phyloP scores from a whole-genome alignment of 306 rosid genomes.

The Quercus dentata region DNA sequence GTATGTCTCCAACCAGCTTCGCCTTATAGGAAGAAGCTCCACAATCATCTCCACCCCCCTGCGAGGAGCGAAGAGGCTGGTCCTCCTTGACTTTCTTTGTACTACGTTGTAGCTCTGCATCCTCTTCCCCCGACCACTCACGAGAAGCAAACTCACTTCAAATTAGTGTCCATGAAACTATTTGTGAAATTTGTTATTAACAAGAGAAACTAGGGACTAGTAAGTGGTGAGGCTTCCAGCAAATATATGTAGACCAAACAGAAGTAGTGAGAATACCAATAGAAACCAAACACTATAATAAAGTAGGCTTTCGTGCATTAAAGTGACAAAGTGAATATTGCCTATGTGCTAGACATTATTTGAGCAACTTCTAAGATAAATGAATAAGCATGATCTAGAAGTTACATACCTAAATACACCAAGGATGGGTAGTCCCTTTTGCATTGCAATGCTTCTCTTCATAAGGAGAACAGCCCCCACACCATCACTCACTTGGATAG shows the following conservation, averaged over 20 bases:
- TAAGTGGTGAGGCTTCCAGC: background rate
- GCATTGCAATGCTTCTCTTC: slow-evolving; percentile 81
- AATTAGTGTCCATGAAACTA: background rate
- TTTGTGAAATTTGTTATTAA: background rate
- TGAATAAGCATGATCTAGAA: background rate
- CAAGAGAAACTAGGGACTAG: background rate
- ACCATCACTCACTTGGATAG: slow-evolving; percentile 95
- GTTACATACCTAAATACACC: slow-evolving; percentile 76
- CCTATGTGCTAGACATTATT: background rate
- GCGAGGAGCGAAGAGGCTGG: too few relatives aligned
- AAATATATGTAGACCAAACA: background rate
- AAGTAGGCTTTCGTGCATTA: background rate
- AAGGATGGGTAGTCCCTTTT: slow-evolving; percentile 83
- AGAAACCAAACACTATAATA: background rate
- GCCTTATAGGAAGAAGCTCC: too few relatives aligned
- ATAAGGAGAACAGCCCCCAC: slow-evolving; percentile 87
- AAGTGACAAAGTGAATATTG: background rate
- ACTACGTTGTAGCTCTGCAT: too few relatives aligned
- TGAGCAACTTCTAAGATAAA: background rate
- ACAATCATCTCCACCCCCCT: too few relatives aligned
- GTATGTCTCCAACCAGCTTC: too few relatives aligned
- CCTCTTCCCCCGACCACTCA: too few relatives aligned
- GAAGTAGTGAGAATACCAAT: background rate
- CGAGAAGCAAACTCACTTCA: too few relatives aligned
- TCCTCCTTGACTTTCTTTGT: too few relatives aligned